Percentiles rank a stretch among this genome's conserved stretches.
Conservation (phyloP, 225 moss, liverwort and hornwort genomes). For the Sphagnum tenellum region DNA sequence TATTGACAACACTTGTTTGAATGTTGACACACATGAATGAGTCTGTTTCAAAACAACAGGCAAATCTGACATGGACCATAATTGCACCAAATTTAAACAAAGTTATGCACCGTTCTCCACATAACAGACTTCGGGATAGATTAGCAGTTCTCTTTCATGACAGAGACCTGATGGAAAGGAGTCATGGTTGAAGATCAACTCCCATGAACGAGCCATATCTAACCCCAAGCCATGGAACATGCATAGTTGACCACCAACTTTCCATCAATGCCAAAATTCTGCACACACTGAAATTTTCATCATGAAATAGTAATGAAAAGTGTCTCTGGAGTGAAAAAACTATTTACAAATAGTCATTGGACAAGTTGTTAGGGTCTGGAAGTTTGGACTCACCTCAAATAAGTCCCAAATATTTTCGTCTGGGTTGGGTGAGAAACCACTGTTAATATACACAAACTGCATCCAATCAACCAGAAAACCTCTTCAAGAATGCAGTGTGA, state of each 20-base stretch:
- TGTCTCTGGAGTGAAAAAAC: background rate
- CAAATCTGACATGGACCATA: too few species aligned
- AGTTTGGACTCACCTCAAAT: conserved; percentile 50
- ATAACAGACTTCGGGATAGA: too few species aligned
- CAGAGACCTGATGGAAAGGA: too few species aligned
- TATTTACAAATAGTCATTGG: background rate
- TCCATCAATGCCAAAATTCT: conserved; percentile 94
- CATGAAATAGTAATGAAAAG: background rate
- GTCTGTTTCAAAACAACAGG: too few species aligned
- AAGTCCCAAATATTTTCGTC: conserved; percentile 75
- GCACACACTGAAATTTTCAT: conserved; percentile 5
- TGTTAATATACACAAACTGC: conserved; percentile 90
- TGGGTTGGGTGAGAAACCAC: conserved; percentile 90
- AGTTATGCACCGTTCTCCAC: too few species aligned
- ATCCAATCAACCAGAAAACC: background rate
- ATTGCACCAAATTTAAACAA: too few species aligned
- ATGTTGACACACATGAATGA: too few species aligned
- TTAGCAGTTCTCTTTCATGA: too few species aligned
- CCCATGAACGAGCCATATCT: background rate
- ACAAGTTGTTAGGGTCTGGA: background rate
- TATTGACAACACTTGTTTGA: too few species aligned
- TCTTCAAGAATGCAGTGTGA: too few species aligned
- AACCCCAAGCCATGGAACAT: conserved; percentile 84
- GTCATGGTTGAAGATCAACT: too few species aligned
- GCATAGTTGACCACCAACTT: conserved; percentile 92